Evolutionary conservation across 257 asterid species (phyloP), one percentile per base, ranked within the genome.

Genomic region (Paulownia fortunei): DNA sequence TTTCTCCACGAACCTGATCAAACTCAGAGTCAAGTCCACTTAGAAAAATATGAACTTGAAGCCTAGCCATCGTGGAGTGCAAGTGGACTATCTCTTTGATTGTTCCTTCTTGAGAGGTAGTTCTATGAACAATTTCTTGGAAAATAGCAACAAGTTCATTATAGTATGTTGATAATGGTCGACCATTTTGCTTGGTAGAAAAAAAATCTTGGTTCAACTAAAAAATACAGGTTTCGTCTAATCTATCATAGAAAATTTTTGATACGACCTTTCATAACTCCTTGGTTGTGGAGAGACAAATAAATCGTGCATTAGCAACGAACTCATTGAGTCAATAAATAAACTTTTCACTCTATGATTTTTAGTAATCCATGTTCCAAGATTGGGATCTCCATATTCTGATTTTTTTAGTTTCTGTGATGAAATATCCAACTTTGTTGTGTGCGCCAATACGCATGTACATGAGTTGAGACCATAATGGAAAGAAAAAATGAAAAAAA

Each of bases 1-100:
- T 58, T 36, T 80, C 62, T 0, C 81, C 63, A 30, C 51, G 72
- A 23, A 69, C 84, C 24, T 74, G 74, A 69, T 80, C 72, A 44
- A 74, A 80, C 19, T 67, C 39, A 0, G 41, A 9, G 13, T 80
- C 69, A 32, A 79, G 67, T 12, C 82, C 82, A 34, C 55, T 37
- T 0, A 79, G 15, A 23, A 79, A 79, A 2, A 79, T 79, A 11
- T 72, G 75, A 21, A 79, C 79, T 47, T 42, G 51, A 19, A 62
- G 68, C 27, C 79, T 51, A 0, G 74, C 21, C 69, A 79, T 24
- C 1, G 19, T 6, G 1, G 30, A 41, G 8, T 79, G 55, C 16
- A 36, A 1, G 0, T 23, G n/a, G 1, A 78, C 26, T 0, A 65
- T 24, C 26, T 21, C 64, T 37, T 64, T 61, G 19, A 54, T 46